Evolutionary conservation across 164 flowering plant genomes (phyloP), one percentile per base, ranked within the genome.

Genomic region (Magnolia sinica): DNA sequence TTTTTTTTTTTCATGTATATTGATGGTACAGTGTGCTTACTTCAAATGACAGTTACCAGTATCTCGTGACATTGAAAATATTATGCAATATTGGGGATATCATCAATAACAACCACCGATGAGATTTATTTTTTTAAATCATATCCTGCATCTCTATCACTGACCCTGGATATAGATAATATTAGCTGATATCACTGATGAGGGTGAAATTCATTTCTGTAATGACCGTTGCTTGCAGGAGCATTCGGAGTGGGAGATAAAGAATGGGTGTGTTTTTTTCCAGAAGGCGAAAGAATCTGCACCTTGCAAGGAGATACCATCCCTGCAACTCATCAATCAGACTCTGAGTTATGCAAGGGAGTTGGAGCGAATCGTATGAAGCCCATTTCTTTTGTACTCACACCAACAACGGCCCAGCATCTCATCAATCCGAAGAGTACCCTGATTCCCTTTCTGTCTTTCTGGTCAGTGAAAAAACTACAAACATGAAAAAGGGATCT

Each of bases 281-380:
- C 94, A 92, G 77, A 93, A 87, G 87, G 94, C 92, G 3, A 93
- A 93, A 81, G 98, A 91, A 19, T 79, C 91, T 23, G 88, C 94
- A 13, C 91, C 96, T 6, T 90, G 88, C 88, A 92, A 93, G 87
- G 98, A 91, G 83, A 93, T 93, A 11, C 98, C 98, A 2, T 93
- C 98, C 9, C 85, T 92, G 80, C 98, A 92, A 76, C 96, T 96
- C 78, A 94, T 96, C 82, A 92, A 90, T 84, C 99, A 96, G 83
- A 94, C 97, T 0, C 91, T 96, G 71, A 89, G 95, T 73, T 96
- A 96, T 73, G 99, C 99, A 0, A 88, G 98, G 82, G 99, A 96
- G 79, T 76, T 96, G 88, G 99, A 96, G 90, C 90, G 98, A 64
- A 96, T 94, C 71, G 97, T 96, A 23, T 95, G 80, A 74, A 66